Base-by-base conservation (phyloP, 768 basidiomycete species). In the Kwoniella mangroviensis region DNA sequence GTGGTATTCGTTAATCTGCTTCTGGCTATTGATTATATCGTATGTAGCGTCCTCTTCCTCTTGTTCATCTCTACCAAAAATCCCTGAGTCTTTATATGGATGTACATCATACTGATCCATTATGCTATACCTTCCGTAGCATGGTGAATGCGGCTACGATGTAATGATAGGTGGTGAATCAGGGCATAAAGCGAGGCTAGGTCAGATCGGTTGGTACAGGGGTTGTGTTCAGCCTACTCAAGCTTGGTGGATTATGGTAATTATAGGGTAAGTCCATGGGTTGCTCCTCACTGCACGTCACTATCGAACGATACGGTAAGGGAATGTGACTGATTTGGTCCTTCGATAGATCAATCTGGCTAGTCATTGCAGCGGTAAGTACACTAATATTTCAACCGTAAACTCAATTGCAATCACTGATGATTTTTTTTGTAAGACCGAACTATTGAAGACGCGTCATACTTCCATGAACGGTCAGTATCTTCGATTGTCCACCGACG, bases 241-340 rank as follows among this genome's bases (percentile, higher is more conserved):
- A n/a, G 69, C 69, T 28, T 70, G 60, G 60, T 70, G 69, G 69
- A 60, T 70, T 26, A 72, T 72, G 71, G 60, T 59, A 19, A 40
- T 63, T 52, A 11, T 68, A 22, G 63, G 78, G 85, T 91, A 77
- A 90, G 87, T 58, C 24, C 26, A 34, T 34, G 34, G 34, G 34
- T 7, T 34, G 34, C 34, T 34, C 34, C 34, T 34, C 34, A 34
- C 34, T 34, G 34, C 34, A 34, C 3, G 34, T 34, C 9, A 7
- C 34, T 34, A 34, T 34, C 34, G 34, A 34, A 34, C 34, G 9
- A 34, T 34, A 34, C 34, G 9, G 34, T 7, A 34, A 34, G 34
- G 34, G 6, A 7, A 34, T 34, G 4, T 34, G 41, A 10, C 45
- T 49, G 45, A 49, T 19, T 49, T 49, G 12, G 45, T 49, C 45